Evolutionary conservation across 768 basidiomycete genomes (phyloP), one percentile per base, ranked within the genome.

Genomic region (Leucocoprinus birnbaumii): DNA sequence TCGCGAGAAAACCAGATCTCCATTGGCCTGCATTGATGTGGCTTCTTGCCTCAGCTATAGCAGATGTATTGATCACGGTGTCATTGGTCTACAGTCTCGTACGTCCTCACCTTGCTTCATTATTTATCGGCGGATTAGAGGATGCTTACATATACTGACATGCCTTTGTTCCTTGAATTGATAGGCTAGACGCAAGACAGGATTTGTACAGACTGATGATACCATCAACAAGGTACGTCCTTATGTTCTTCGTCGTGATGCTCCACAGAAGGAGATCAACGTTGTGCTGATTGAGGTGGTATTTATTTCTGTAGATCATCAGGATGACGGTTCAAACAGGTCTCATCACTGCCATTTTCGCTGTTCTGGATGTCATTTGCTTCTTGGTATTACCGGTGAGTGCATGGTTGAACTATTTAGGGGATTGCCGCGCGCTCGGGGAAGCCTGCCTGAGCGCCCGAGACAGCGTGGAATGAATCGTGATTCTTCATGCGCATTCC

Each of bases 31-130:
- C 71, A 1, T 64, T 74, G 18, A 54, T 66, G 1, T 83, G 82
- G 80, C 73, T 83, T 26, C 60, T 72, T 16, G 62, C 74, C 0
- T 71, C 78, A 11, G 75, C 74, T 4, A 64, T 71, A 10, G 72
- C 74, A 10, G 83, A 83, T 61, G 58, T 76, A 7, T 58, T 80
- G 9, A 83, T 84, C 47, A 76, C 82, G 1, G 52, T 62, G 0
- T 58, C 71, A 1, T 68, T 83, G 5, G 73, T 75, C 6, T 60
- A 67, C 46, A 73, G 69, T 35, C 62, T 83, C 65, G 80, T 79
- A 56, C 19, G 73, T 47, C 63, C 27, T 18, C 40, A 2, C 43
- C 45, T 22, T 19, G 46, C 16, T 48, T 22, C 22, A 13, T n/a
- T 14, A 26, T 26, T 8, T 6, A 31, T 31, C 31, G 31, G 31